These are phyloP conservation scores for Acidomyces sp. DNA, from an alignment of 495 filamentous ascomycete genomes.

Conservation along the genomic window DNA sequence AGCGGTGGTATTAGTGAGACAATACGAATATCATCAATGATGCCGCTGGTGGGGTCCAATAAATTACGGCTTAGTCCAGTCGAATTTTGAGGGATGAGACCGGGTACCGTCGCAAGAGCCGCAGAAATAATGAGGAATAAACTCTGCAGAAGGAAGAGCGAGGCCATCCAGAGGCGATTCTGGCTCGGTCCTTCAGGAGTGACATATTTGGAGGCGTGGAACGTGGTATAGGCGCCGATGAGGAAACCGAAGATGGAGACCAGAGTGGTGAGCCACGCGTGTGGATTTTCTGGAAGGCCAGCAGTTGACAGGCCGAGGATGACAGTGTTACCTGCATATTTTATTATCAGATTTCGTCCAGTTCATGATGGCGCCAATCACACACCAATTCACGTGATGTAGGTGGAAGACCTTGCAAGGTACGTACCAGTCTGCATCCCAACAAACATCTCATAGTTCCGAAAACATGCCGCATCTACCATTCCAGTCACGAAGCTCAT, in stretches of 20 bases:
- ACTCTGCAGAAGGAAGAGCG: constrained; percentile 45
- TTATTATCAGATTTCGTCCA: no score
- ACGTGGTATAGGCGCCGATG: constrained; percentile 15
- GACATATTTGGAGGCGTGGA: constrained; percentile 6
- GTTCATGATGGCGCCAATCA: no score
- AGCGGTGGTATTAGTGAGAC: constrained; percentile 49
- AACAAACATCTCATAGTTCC: constrained; percentile 23
- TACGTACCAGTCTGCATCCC: constrained; percentile 23
- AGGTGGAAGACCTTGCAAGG: not conserved
- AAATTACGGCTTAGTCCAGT: not conserved
- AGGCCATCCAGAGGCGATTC: constrained; percentile 12
- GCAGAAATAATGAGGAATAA: constrained; percentile 44
- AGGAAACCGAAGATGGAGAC: constrained; percentile 22
- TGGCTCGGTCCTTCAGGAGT: constrained; percentile 9
- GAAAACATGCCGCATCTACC: constrained; percentile 19
- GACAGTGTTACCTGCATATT: constrained; percentile 24
- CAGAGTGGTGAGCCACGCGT: constrained; percentile 18
- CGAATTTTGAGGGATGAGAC: constrained; percentile 6
- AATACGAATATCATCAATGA: constrained; percentile 30
- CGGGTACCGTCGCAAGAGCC: constrained; percentile 27
- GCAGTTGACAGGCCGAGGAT: constrained; percentile 22
- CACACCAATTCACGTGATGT: no score
- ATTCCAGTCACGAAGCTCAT: constrained; percentile 22
- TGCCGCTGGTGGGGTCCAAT: not conserved
- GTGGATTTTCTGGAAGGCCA: constrained; percentile 15